Evolutionary conservation across 2,329 filamentous ascomycete species (phyloP).

Genomic region (Phaeoacremonium minimum): DNA sequence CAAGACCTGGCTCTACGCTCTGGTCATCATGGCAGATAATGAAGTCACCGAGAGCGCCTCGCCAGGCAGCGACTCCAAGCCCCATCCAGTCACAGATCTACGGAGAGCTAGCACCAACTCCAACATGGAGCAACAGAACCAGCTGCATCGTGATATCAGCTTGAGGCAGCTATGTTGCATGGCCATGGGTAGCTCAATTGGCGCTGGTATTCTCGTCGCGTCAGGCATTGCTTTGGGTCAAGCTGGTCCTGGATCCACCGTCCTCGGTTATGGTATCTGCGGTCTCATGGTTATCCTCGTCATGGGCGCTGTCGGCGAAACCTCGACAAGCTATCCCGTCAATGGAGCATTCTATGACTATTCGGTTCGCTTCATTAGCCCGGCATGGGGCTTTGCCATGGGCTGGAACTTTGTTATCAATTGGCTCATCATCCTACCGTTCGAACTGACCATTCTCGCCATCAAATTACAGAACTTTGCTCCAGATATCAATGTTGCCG

Average conservation of each 20-base stretch:
- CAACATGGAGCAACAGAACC: conserved; percentile 8
- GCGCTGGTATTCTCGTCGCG: conserved; percentile 28
- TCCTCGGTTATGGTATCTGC: conserved; percentile 24
- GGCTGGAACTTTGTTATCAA: conserved; percentile 33
- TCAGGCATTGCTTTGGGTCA: conserved; percentile 22
- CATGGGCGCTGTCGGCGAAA: conserved; percentile 21
- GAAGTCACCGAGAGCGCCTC: too few species aligned
- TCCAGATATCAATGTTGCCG: neutral
- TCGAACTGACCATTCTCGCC: conserved; percentile 29
- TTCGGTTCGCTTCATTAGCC: conserved; percentile 28
- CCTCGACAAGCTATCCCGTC: conserved; percentile 26
- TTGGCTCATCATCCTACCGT: conserved; percentile 29
- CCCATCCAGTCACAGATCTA: too few species aligned
- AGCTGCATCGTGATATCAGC: conserved; percentile 19
- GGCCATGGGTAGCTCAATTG: conserved; percentile 28
- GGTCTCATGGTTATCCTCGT: conserved; percentile 25
- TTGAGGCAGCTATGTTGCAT: conserved; percentile 29
- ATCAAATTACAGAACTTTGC: conserved; percentile 21
- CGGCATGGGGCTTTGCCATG: conserved; percentile 32
- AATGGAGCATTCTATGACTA: conserved; percentile 33
- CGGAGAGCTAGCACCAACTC: too few species aligned
- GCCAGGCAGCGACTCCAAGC: too few species aligned
- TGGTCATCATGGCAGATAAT: too few species aligned
- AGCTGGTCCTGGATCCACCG: conserved; percentile 23
- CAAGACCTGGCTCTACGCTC: too few species aligned